Evolutionary conservation across 306 rosid species (phyloP), one percentile per base, ranked within the genome.

Genomic region (Arachis stenosperma): DNA sequence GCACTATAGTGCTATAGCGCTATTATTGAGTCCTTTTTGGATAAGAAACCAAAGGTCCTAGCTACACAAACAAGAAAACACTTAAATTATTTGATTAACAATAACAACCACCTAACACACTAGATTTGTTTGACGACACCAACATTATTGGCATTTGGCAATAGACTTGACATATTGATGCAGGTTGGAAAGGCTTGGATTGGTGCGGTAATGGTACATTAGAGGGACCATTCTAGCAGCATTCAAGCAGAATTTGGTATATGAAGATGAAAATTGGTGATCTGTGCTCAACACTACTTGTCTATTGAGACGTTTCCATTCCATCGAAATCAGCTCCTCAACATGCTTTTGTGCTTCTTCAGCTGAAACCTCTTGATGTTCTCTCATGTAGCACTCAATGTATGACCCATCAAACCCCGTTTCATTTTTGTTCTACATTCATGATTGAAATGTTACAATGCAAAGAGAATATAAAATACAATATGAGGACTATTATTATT

Each of bases 391-490:
- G 47, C 77, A 85, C 7, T 65, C 65, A 11, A 86, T 47, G 61
- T 81, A 88, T 1, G 90, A 88, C 2, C 90, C 88, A 63, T 84
- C 87, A 2, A 27, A 55, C 6, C 85, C 88, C 3, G 60, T 58
- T 73, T 86, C 85, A 12, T 68, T 67, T 70, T 85, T 82, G 56
- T 76, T 81, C 92, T 81, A 43, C 68, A 22, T 4, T 22, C 27
- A 22, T 22, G 1, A 22, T 22, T 22, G 27, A 22, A 22, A 22
- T 22, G 27, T 22, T 22, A 22, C 27, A 22, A 22, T 22, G 27
- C 27, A 22, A 22, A 22, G 27, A 22, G 27, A 22, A 22, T 22
- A 22, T 22, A 22, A 22, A 22, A 22, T 22, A 22, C 27, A 22
- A 22, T 22, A 22, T 22, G 27, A 22, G 27, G 27, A 22, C 27